Percentiles rank a stretch among this genome's conserved stretches.
Evolutionary conservation across 2,329 filamentous ascomycete genomes (phyloP).

Genomic region (Aspergillus ustus): DNA sequence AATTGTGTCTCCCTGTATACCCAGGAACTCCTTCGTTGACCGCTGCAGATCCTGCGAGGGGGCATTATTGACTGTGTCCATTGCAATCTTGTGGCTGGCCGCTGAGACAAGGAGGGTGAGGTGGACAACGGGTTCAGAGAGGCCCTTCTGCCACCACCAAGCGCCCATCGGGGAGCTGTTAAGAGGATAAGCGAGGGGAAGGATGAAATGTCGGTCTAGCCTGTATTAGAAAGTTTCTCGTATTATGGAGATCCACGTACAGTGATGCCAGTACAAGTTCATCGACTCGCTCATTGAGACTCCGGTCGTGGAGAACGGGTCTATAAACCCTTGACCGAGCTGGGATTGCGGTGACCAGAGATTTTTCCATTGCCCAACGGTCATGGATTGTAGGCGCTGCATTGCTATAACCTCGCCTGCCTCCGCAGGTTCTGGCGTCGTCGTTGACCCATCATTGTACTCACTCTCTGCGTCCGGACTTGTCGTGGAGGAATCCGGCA

Average conservation of each 20-base stretch:
- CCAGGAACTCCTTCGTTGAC: not conserved
- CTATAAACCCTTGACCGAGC: slow-evolving; percentile 6
- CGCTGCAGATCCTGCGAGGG: not conserved
- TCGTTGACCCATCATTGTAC: too few species aligned
- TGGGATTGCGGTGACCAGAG: not conserved
- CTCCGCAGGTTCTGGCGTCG: too few species aligned
- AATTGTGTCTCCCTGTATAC: slow-evolving; percentile 4
- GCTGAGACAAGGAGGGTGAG: slow-evolving; percentile 1
- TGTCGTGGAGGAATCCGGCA: not conserved
- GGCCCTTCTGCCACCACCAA: slow-evolving; percentile 10
- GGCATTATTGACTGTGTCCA: not conserved
- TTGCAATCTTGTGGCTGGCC: not conserved
- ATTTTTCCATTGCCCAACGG: not conserved
- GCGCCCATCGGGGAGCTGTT: not conserved
- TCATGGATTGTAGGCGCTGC: too few species aligned
- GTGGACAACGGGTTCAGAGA: slow-evolving; percentile 5
- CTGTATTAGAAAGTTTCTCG: not conserved
- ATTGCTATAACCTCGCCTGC: too few species aligned
- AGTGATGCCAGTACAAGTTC: slow-evolving; percentile 11
- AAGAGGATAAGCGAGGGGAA: slow-evolving; percentile 3
- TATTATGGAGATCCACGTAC: not conserved
- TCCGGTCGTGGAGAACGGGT: not conserved
- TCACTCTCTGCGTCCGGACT: too few species aligned
- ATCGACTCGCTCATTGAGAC: slow-evolving; percentile 7
- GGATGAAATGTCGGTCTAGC: slow-evolving; percentile 1